Evolutionary conservation across 169 alveolate genomes (phyloP).

Genomic region (Plasmodium vinckei): DNA sequence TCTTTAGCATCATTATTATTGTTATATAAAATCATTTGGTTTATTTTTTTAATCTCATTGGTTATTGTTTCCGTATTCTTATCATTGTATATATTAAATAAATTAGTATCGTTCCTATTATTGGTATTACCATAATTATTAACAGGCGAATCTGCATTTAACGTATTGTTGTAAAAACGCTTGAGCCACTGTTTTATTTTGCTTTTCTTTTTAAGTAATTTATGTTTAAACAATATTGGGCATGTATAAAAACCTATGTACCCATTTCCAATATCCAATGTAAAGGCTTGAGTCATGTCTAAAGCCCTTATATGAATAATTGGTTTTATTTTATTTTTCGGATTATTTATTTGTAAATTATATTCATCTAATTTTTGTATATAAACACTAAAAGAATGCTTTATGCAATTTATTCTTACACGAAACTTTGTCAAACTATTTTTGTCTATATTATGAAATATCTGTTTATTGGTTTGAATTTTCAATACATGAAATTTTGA

Average conservation of each 20-base stretch:
- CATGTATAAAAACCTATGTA: conserved; percentile 76
- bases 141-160: conserved; percentile 27
- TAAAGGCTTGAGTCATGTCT: conserved; percentile 77
- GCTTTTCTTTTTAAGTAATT: conserved; percentile 51
- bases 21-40: conserved; percentile 17
- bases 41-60: conserved; percentile 56
- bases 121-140: conserved; percentile 40
- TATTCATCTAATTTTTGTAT: conserved; percentile 75
- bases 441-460: conserved; percentile 57
- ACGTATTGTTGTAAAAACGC: conserved; percentile 42
- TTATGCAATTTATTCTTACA: conserved; percentile 70
- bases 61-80: conserved; percentile 16
- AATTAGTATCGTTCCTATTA: conserved; percentile 20
- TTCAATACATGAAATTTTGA: conserved; percentile 52
- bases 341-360: conserved; percentile 28
- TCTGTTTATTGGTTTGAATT: conserved; percentile 75
- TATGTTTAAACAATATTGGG: conserved; percentile 74
- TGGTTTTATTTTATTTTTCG: conserved; percentile 75
- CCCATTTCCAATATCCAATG: conserved; percentile 72
- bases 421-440: conserved; percentile 73
- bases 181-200: conserved; percentile 72
- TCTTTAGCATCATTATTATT: not conserved
- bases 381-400: conserved; percentile 75
- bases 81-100: conserved; percentile 31
- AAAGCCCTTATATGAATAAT: conserved; percentile 74